A percentile compares a stretch with the other conserved stretches of the same genome.
Evolutionary conservation across 306 rosid genomes (phyloP).

Genomic region (Morella rubra): DNA sequence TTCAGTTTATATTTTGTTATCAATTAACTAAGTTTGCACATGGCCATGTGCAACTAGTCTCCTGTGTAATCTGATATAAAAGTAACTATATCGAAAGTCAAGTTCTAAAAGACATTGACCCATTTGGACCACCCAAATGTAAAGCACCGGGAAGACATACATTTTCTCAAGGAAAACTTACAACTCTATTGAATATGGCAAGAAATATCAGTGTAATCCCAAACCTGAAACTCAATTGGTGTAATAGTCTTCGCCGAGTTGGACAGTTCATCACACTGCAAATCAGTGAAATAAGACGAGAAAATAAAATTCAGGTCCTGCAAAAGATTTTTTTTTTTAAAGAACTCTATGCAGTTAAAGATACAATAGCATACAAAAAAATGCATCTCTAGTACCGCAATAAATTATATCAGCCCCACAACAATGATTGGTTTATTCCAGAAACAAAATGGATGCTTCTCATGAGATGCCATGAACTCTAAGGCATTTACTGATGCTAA

Average conservation of each 20-base stretch:
- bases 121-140: background rate
- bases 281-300: constrained; percentile 10
- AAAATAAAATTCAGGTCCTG: background rate
- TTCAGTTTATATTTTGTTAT: no score
- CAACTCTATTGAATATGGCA: constrained; percentile 13
- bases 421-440: background rate
- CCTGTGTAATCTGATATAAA: no score
- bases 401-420: background rate
- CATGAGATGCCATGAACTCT: no score
- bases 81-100: background rate
- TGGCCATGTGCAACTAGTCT: no score
- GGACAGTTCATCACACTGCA: constrained; percentile 55
- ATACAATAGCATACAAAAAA: background rate
- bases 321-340: no score
- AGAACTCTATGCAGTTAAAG: background rate
- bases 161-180: background rate
- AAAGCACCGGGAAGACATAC: background rate
- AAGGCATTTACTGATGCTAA: no score
- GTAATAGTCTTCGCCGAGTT: constrained; percentile 47
- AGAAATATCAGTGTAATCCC: background rate
- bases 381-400: background rate
- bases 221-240: constrained; percentile 63
- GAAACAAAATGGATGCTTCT: no score
- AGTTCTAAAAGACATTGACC: background rate
- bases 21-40: no score